Evolutionary conservation across 768 basidiomycete genomes (phyloP).

Genomic region (Phlebiopsis flavidoalba): DNA sequence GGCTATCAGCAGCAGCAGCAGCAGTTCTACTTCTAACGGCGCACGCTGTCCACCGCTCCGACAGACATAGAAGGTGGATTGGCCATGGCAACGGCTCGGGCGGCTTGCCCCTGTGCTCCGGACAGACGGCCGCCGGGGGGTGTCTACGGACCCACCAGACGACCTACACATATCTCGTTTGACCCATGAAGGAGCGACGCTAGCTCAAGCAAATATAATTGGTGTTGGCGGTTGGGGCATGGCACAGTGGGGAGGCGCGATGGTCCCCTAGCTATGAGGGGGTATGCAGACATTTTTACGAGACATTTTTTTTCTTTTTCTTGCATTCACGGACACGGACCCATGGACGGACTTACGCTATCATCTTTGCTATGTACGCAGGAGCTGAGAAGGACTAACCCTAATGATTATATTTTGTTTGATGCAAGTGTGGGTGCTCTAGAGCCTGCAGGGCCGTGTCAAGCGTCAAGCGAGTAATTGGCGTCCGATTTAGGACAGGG

Average conservation of each 20-base stretch:
- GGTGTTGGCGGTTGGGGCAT: slow-evolving; percentile 39
- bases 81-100: slow-evolving; percentile 31
- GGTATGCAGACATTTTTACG: neutral
- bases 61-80: slow-evolving; percentile 49
- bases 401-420: neutral
- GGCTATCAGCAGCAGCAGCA: slow-evolving; percentile 24
- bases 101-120: slow-evolving; percentile 63
- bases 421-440: neutral
- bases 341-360: slow-evolving; percentile 5
- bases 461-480: neutral
- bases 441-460: neutral
- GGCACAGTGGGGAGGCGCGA: slow-evolving; percentile 42
- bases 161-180: slow-evolving; percentile 56
- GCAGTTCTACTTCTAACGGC: slow-evolving; percentile 35
- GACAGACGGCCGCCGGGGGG: slow-evolving; percentile 38
- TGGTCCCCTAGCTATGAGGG: slow-evolving; percentile 41
- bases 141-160: slow-evolving; percentile 63
- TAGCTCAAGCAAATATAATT: slow-evolving; percentile 41
- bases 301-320: neutral
- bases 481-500: neutral
- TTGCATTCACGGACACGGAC: neutral
- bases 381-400: neutral
- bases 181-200: slow-evolving; percentile 42
- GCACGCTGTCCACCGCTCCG: slow-evolving; percentile 58
- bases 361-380: slow-evolving; percentile 1